phyloP scores from a whole-genome alignment of 805 yeast species.

The Starmerella stigmatis region DNA sequence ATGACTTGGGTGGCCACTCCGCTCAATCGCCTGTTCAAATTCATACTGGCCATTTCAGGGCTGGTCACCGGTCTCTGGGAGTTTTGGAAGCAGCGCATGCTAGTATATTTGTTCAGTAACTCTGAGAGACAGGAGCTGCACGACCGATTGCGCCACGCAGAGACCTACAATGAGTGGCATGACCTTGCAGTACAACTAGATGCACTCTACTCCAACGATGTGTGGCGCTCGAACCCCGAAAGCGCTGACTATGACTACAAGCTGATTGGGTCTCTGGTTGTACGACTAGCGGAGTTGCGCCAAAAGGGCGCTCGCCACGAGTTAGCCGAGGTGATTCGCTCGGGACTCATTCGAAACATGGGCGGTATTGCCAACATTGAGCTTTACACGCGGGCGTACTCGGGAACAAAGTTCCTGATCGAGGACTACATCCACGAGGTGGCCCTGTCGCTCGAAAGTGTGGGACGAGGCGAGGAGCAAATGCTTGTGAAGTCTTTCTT shows the following conservation, averaged over 20 bases:
- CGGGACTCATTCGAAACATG: conserved; percentile 79
- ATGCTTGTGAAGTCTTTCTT: conserved; percentile 48
- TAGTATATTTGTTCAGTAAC: conserved; percentile 16
- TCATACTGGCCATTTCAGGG: not conserved
- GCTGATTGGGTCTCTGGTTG: conserved; percentile 64
- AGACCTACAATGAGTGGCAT: conserved; percentile 62
- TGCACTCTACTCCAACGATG: conserved; percentile 31
- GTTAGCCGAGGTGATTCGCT: conserved; percentile 54
- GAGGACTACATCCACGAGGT: conserved; percentile 81
- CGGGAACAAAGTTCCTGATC: conserved; percentile 81
- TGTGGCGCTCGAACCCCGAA: conserved; percentile 67
- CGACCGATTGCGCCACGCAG: conserved; percentile 33
- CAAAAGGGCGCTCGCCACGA: conserved; percentile 49
- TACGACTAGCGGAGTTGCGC: conserved; percentile 41
- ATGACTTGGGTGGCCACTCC: not conserved
- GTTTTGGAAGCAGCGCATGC: conserved; percentile 25
- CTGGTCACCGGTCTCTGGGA: conserved; percentile 23
- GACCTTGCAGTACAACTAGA: conserved; percentile 38
- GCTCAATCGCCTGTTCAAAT: not conserved
- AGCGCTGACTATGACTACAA: conserved; percentile 75
- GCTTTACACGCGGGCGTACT: conserved; percentile 66
- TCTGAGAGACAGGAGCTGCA: conserved; percentile 25
- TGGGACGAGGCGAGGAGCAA: conserved; percentile 29
- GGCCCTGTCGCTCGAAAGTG: conserved; percentile 50
- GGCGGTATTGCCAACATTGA: conserved; percentile 79